phyloP scores from a whole-genome alignment of 1,284 basidiomycete genomes.

The Marasmius oreades region DNA sequence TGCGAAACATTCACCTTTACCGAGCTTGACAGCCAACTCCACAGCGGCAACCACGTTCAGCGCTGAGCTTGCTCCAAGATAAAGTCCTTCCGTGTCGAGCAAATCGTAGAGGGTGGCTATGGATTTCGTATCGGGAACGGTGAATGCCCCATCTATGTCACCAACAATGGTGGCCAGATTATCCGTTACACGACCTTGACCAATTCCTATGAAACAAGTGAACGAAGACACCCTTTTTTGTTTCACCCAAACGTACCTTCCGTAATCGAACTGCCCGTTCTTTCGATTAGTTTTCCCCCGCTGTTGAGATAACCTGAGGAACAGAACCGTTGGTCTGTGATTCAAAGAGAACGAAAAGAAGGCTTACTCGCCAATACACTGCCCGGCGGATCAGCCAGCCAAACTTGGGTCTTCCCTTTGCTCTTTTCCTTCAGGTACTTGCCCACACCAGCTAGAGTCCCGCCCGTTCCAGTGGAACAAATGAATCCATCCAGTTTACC shows the following conservation, averaged over 20 bases:
- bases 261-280: constrained; percentile 90
- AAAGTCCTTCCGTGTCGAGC: constrained; percentile 90
- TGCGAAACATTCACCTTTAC: constrained; percentile 55
- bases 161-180: constrained; percentile 87
- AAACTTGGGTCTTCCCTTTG: constrained; percentile 79
- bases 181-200: constrained; percentile 95
- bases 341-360: not conserved
- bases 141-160: constrained; percentile 79
- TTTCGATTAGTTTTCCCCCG: constrained; percentile 77
- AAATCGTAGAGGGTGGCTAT: constrained; percentile 94
- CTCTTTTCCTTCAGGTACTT: constrained; percentile 85
- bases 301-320: constrained; percentile 64
- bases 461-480: constrained; percentile 94
- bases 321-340: not conserved
- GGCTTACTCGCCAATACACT: constrained; percentile 78
- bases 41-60: constrained; percentile 94
- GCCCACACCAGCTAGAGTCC: constrained; percentile 90
- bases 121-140: constrained; percentile 86
- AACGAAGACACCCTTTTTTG: constrained; percentile 10
- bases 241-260: constrained; percentile 62
- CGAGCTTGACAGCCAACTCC: constrained; percentile 84
- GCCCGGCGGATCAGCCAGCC: constrained; percentile 96
- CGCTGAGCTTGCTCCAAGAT: constrained; percentile 95
- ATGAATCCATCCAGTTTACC: constrained; percentile 88
- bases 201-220: constrained; percentile 65